Evolutionary conservation across 116 monocot genomes (phyloP), one percentile per base, ranked within the genome.

Genomic region (Papilionanthe hybrid): DNA sequence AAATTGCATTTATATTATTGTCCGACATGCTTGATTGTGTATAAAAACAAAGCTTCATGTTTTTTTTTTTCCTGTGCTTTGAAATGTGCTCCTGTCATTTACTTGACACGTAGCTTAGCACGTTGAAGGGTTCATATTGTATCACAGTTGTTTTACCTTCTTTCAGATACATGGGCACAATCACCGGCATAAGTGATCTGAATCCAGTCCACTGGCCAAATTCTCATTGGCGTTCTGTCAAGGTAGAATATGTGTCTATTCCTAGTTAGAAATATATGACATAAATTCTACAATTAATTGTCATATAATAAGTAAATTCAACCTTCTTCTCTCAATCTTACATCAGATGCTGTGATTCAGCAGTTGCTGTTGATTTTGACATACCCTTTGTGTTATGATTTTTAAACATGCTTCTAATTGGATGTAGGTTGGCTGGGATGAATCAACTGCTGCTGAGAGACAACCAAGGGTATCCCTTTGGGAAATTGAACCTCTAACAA

Each of bases 401-500:
- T 32, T 9, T 69, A 17, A 32, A 69, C 32, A 69, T 69, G 29
- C 68, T n/a, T 68, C 28, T 30, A 29, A 13, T 68, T 68, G 68
- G 30, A 57, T 79, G 28, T 43, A 88, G 91, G 88, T 91, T 84
- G 91, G 91, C 75, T 91, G 91, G 91, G 91, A 91, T 81, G 91
- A 91, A 75, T 91, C 88, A 67, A 91, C 88, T 73, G 86, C 91
- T 79, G 91, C 88, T 29, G 91, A 91, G 81, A 88, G 85, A 83
- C 91, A 88, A 27, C 91, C 88, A 56, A 88, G 85, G 79, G 88
- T 91, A 12, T 91, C 91, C 27, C 85, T 91, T 77, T 91, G 91
- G 91, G 88, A 88, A 73, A 91, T 91, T 79, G 91, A 91, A 73
- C 91, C 91, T 41, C 81, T 91, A 43, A 91, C 91, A 73, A 91